Conservation (phyloP, 331 rosid species). For the Pyrus hybrid region DNA sequence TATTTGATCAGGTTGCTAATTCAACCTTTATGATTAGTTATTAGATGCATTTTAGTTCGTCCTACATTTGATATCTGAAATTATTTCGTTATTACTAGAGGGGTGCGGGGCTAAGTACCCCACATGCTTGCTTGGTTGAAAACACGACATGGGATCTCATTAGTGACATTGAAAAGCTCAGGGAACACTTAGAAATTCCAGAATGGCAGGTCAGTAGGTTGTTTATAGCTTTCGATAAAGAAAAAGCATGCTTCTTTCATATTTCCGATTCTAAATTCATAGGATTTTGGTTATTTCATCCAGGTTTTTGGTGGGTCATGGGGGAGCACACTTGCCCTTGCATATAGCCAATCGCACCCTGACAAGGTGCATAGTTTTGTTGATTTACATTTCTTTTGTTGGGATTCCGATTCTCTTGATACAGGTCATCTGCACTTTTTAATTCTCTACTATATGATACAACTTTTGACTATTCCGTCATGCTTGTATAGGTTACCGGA, state of each 20-base stretch:
- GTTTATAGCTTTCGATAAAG: slow-evolving; percentile 7
- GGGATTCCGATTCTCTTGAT: not conserved
- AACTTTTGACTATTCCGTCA: slow-evolving; percentile 9
- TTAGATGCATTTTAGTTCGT: not conserved
- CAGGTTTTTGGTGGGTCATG: slow-evolving; percentile 97
- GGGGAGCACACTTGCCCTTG: slow-evolving; percentile 94
- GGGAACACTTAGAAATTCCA: slow-evolving; percentile 81
- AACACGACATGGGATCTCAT: slow-evolving; percentile 95
- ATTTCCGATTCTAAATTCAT: not conserved
- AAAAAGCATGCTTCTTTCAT: not conserved
- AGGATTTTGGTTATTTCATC: slow-evolving; percentile 14
- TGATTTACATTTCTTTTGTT: slow-evolving; percentile 6
- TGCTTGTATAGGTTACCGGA: slow-evolving; percentile 66
- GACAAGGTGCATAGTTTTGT: slow-evolving; percentile 30
- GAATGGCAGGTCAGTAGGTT: slow-evolving; percentile 78
- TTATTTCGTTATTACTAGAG: slow-evolving; percentile 42
- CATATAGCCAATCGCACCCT: slow-evolving; percentile 54
- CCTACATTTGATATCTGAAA: not conserved
- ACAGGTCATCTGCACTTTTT: not conserved
- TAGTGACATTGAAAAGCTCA: slow-evolving; percentile 77
- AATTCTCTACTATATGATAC: slow-evolving; percentile 5
- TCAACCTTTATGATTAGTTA: slow-evolving; percentile 7
- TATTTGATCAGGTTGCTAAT: slow-evolving; percentile 79
- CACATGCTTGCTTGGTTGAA: slow-evolving; percentile 91
- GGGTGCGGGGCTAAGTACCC: slow-evolving; percentile 90